phyloP scores from a whole-genome alignment of 352 stramenopile genomes.

The Phytophthora ramorum region DNA sequence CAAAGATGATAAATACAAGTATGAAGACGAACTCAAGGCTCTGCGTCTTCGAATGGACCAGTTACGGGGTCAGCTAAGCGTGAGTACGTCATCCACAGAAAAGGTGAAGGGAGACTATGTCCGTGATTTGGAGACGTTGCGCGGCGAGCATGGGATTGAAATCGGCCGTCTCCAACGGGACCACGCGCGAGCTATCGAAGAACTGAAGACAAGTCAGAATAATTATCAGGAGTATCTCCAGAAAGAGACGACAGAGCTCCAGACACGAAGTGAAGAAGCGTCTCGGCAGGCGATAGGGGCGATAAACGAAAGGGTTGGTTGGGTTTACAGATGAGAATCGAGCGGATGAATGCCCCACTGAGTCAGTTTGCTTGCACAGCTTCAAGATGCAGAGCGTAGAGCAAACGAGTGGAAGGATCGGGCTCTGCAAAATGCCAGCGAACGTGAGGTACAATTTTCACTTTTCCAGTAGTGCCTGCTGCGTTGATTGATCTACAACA shows the following conservation, averaged over 20 bases:
- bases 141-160: slow-evolving; percentile 41
- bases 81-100: slow-evolving; percentile 37
- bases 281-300: slow-evolving; percentile 35
- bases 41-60: slow-evolving; percentile 42
- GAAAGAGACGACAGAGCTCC: slow-evolving; percentile 46
- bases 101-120: slow-evolving; percentile 55
- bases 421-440: slow-evolving; percentile 38
- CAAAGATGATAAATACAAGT: slow-evolving; percentile 43
- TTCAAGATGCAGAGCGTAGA: slow-evolving; percentile 46
- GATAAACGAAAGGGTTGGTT: slow-evolving; percentile 42
- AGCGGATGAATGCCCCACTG: not conserved
- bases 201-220: slow-evolving; percentile 50
- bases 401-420: slow-evolving; percentile 48
- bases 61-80: slow-evolving; percentile 49
- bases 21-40: slow-evolving; percentile 39
- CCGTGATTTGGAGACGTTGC: slow-evolving; percentile 56
- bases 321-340: not conserved
- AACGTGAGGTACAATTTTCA: slow-evolving; percentile 45
- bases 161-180: slow-evolving; percentile 56
- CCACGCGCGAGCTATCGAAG: slow-evolving; percentile 47
- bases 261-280: slow-evolving; percentile 25
- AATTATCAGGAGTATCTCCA: slow-evolving; percentile 58
- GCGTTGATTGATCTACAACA: not conserved
- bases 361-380: slow-evolving; percentile 16
- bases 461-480: not conserved